Evolutionary conservation across 164 flowering plant genomes (phyloP).

Genomic region (Chimonanthus praecox): DNA sequence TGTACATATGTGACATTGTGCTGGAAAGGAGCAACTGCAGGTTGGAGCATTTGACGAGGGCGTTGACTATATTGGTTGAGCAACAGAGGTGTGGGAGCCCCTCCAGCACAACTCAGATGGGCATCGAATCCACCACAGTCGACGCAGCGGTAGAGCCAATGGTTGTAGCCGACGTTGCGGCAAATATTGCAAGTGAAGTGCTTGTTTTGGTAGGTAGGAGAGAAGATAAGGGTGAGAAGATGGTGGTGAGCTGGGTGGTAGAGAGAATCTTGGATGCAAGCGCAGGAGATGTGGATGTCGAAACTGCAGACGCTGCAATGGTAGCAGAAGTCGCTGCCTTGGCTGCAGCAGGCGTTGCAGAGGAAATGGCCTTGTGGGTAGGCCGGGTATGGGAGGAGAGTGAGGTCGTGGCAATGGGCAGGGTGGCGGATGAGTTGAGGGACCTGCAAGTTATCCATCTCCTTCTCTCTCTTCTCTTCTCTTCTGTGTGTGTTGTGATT

Average conservation of each 20-base stretch:
- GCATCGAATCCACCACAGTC: conserved; percentile 27
- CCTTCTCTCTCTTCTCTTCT: too few species aligned
- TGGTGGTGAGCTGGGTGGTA: conserved; percentile 1
- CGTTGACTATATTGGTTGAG: too few species aligned
- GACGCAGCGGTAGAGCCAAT: conserved; percentile 32
- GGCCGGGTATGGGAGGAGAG: conserved; percentile 25
- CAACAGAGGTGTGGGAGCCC: too few species aligned
- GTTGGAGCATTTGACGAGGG: too few species aligned
- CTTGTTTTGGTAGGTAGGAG: conserved; percentile 16
- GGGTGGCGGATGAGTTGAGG: conserved; percentile 26
- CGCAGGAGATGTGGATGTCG: conserved; percentile 6
- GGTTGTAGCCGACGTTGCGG: conserved; percentile 10
- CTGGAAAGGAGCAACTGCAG: too few species aligned
- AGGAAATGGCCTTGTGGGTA: conserved; percentile 12
- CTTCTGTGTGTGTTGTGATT: too few species aligned
- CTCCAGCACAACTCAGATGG: conserved; percentile 23
- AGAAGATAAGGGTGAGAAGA: conserved; percentile 10
- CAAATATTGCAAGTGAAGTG: conserved; percentile 30
- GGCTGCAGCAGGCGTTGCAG: conserved; percentile 5
- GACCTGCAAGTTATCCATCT: neutral
- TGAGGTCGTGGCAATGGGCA: conserved; percentile 24
- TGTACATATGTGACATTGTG: too few species aligned
- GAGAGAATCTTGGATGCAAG: neutral
- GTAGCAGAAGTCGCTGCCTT: conserved; percentile 1
- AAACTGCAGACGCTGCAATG: neutral